A percentile compares a stretch with the other conserved stretches of the same genome.
phyloP scores from a whole-genome alignment of 345 rosid species.

The Capsella bursapastoris region DNA sequence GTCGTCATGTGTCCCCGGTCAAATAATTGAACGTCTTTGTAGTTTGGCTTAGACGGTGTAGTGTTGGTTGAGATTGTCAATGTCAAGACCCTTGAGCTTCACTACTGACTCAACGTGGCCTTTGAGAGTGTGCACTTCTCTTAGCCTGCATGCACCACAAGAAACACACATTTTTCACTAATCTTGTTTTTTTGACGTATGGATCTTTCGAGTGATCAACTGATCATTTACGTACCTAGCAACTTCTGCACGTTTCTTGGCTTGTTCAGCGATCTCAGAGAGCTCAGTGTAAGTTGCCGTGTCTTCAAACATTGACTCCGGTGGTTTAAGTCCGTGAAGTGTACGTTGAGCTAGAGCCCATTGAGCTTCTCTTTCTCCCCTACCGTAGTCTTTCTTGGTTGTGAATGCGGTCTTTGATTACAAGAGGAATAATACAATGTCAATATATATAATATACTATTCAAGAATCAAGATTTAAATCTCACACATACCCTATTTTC shows the following conservation, averaged over 20 bases:
- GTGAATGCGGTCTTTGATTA: conserved; percentile 72
- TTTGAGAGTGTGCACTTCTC: conserved; percentile 75
- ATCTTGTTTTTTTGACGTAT: not conserved
- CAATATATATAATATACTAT: not conserved
- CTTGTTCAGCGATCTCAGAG: conserved; percentile 91
- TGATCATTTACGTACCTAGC: conserved; percentile 59
- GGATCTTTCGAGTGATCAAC: not conserved
- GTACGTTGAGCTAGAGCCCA: conserved; percentile 93
- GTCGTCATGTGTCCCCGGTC: conserved; percentile 10
- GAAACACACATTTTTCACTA: conserved; percentile 20
- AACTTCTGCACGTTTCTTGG: conserved; percentile 90
- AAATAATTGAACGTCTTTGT: not conserved
- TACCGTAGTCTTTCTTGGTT: conserved; percentile 81
- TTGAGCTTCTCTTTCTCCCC: conserved; percentile 82
- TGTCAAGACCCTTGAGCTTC: conserved; percentile 73
- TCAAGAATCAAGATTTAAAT: conserved; percentile 2
- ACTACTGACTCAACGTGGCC: conserved; percentile 80
- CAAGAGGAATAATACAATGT: not conserved
- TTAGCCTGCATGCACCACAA: conserved; percentile 50
- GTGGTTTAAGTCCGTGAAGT: conserved; percentile 71
- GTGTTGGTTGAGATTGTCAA: conserved; percentile 74
- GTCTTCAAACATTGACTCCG: conserved; percentile 57
- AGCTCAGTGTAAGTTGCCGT: conserved; percentile 66
- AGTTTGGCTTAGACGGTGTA: conserved; percentile 55
- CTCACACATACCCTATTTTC: conserved; percentile 66